Evolutionary conservation across 257 asterid genomes (phyloP), one percentile per base, ranked within the genome.

Genomic region (Plantago major): DNA sequence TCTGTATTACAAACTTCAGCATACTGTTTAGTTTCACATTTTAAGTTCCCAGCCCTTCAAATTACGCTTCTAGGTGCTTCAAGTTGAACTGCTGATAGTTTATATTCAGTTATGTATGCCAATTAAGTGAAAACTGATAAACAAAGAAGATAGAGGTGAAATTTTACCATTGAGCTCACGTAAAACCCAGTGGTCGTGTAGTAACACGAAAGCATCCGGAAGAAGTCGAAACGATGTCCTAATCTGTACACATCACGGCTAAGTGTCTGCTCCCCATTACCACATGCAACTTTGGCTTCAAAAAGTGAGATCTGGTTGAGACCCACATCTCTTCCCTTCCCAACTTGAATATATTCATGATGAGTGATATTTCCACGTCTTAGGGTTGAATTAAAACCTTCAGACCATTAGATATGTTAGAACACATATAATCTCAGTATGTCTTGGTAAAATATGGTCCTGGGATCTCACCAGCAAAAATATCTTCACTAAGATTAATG

Each of bases 271-370:
- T 79, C 85, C 66, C 85, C 85, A 65, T 79, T 79, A 57, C 85
- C 85, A 65, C 85, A 79, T 55, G 85, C 82, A 56, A 79, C 85
- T 69, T 79, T 79, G 33, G 85, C 85, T 65, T 79, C 85, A 69
- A 79, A 79, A 37, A 79, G 64, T 59, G 64, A 59, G 15, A 59
- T 59, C 64, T 59, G 64, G 52, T 59, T 59, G 64, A 59, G 64
- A 56, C 85, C 85, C 71, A 79, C 85, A 79, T 76, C 85, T 67
- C 85, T 70, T 46, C 85, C 85, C 50, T 79, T 79, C 42, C 85
- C 85, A 64, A 76, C 82, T 67, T 79, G 85, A 63, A 79, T 76
- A 68, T 79, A 79, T 58, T 79, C 85, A 58, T 79, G 85, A 55
- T 79, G 85, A 30, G 84, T 78, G 55, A 78, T 28, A 67, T 78